Conservation (phyloP, 768 basidiomycete species). For the Neoboletus subvelutipes region DNA sequence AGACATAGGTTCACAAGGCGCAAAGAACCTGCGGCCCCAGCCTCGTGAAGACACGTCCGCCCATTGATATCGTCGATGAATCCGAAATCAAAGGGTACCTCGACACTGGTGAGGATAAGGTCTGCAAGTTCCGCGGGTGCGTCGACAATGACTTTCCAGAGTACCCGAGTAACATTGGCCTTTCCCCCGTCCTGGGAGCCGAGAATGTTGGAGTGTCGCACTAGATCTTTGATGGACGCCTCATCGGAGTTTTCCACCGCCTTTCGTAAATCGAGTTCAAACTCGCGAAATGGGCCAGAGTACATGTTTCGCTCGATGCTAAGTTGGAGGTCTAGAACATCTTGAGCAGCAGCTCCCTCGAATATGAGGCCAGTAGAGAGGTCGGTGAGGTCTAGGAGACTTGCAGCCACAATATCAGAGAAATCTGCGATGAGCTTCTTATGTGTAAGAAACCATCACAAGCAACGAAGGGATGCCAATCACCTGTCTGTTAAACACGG, state of each 20-base stretch:
- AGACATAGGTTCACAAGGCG: slow-evolving; percentile 82
- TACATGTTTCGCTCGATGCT: slow-evolving; percentile 58
- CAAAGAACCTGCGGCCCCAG: slow-evolving; percentile 79
- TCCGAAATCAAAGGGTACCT: slow-evolving; percentile 77
- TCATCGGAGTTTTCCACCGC: slow-evolving; percentile 65
- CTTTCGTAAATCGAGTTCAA: slow-evolving; percentile 83
- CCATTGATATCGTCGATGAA: slow-evolving; percentile 98
- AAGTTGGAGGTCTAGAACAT: slow-evolving; percentile 73
- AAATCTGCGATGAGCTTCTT: slow-evolving; percentile 88
- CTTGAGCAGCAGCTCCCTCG: slow-evolving; percentile 75
- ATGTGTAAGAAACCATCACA: slow-evolving; percentile 12
- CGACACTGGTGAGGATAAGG: slow-evolving; percentile 66
- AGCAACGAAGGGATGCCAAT: slow-evolving; percentile 19
- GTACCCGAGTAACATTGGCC: slow-evolving; percentile 79
- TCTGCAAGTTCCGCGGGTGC: slow-evolving; percentile 73
- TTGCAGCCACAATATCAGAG: slow-evolving; percentile 86
- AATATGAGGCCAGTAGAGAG: slow-evolving; percentile 72
- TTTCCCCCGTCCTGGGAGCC: slow-evolving; percentile 58
- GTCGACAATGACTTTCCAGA: slow-evolving; percentile 91
- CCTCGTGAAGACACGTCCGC: slow-evolving; percentile 90
- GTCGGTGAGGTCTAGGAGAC: slow-evolving; percentile 77
- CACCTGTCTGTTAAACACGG: slow-evolving; percentile 94
- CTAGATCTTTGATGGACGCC: slow-evolving; percentile 63
- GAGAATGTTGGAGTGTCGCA: slow-evolving; percentile 67
- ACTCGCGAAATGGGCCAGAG: slow-evolving; percentile 78